These are phyloP conservation scores for Fusarium zealandicum DNA, from an alignment of 2,329 filamentous ascomycete species.

Conservation along the genomic window DNA sequence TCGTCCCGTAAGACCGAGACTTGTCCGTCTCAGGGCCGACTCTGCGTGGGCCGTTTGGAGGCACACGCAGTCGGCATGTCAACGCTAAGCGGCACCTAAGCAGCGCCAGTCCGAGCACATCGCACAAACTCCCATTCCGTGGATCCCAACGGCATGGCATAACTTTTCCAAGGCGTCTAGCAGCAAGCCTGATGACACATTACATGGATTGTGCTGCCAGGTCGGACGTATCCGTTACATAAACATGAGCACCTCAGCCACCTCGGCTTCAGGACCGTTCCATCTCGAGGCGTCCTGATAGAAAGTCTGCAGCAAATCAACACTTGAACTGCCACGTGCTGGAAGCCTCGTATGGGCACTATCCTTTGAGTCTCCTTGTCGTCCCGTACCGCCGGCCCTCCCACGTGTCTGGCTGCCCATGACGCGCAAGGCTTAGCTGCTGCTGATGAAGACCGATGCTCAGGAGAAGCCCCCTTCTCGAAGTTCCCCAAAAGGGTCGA, in stretches of 20 bases:
- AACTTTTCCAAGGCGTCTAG: not conserved
- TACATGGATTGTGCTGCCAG: not conserved
- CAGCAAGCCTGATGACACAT: not conserved
- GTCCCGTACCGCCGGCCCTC: conserved; percentile 8
- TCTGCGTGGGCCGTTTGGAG: not conserved
- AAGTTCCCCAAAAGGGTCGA: not conserved
- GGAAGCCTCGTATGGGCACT: not conserved
- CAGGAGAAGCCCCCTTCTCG: not conserved
- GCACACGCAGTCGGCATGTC: not conserved
- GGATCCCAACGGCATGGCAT: not conserved
- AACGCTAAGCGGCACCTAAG: not conserved
- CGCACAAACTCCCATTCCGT: not conserved
- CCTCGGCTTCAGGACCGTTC: not conserved
- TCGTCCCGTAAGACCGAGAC: conserved; percentile 4
- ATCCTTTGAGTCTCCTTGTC: conserved; percentile 5
- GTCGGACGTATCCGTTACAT: not conserved
- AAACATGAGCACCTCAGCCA: not conserved
- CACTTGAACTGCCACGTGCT: conserved; percentile 3
- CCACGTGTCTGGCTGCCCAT: conserved; percentile 2
- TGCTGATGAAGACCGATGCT: not conserved
- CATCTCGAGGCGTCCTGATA: not conserved
- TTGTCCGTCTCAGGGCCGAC: not conserved
- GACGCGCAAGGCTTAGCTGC: conserved; percentile 2
- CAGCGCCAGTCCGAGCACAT: conserved; percentile 11
- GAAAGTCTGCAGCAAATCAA: not conserved